Evolutionary conservation across 2,329 filamentous ascomycete genomes (phyloP), one percentile per base, ranked within the genome.

Genomic region (Arthrobotrys iridis): DNA sequence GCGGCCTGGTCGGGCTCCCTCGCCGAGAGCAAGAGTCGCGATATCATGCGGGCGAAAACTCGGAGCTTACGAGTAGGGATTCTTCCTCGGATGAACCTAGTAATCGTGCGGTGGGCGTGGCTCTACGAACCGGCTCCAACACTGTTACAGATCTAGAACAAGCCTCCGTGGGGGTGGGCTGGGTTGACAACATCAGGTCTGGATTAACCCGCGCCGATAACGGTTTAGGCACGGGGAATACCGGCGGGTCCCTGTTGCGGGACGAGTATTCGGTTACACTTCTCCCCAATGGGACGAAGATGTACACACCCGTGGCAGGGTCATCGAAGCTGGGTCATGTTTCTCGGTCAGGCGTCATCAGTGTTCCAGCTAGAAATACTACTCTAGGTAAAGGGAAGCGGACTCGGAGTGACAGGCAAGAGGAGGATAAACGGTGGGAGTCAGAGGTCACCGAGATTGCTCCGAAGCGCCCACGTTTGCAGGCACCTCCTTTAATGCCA

Each of bases 251-350:
- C 15, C 18, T 35, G 3, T 10, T n/a, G 43, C 2, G 26, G n/a
- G 41, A 52, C 55, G 64, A 55, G 26, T 45, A 57, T 24, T 40
- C 13, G 7, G 35, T 70, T 15, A 35, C 11, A 5, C 7, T 70
- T 48, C 45, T 62, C 11, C 57, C 55, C 46, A 62, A 70, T 26
- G 65, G 65, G 57, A 70, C 65, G 41, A 70, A 57, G 8, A 24
- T 37, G 10, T 70, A 24, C 46, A 57, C 45, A 35, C 22, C 45
- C 65, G 65, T 30, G 24, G 55, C 35, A 18, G 15, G 55, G 40
- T 18, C 55, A 15, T 7, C 8, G 20, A 24, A 48, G 26, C 35
- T 35, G 18, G 55, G 24, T 11, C 10, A 24, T 8, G 52, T 41
- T 68, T 18, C 55, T 26, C 48, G 64, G 18, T 35, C 65, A 11